Conservation (phyloP, 345 rosid genomes). For the Euphorbia lathyris region DNA sequence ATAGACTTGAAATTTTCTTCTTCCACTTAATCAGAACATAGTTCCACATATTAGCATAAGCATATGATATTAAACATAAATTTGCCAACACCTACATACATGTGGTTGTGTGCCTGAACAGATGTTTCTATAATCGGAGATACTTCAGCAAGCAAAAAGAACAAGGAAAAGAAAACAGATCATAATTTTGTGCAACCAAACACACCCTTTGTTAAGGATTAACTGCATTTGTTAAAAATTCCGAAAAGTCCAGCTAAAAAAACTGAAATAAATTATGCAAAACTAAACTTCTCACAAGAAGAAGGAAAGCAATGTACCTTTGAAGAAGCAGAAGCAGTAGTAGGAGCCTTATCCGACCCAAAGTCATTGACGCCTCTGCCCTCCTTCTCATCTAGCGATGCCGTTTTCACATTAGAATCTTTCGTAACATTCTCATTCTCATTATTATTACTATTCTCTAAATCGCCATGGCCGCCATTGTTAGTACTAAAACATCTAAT, state of each 20-base stretch:
- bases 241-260: too few relatives aligned
- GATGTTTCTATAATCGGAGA: too few relatives aligned
- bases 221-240: too few relatives aligned
- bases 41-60: not conserved
- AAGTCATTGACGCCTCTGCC: slow-evolving; percentile 38
- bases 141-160: too few relatives aligned
- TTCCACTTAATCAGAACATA: not conserved
- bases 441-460: slow-evolving; percentile 12
- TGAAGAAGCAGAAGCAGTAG: slow-evolving; percentile 52
- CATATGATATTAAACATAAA: not conserved
- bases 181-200: too few relatives aligned
- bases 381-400: slow-evolving; percentile 37
- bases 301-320: slow-evolving; percentile 32
- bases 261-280: too few relatives aligned
- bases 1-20: not conserved
- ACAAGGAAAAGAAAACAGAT: not conserved
- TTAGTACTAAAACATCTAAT: slow-evolving; percentile 43
- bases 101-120: not conserved
- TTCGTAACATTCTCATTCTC: slow-evolving; percentile 16
- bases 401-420: slow-evolving; percentile 44
- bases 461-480: slow-evolving; percentile 13
- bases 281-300: too few relatives aligned
- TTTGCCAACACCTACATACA: not conserved
- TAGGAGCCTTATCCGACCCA: slow-evolving; percentile 38
- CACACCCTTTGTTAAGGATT: too few relatives aligned